Base-by-base conservation (phyloP, 2,329 filamentous ascomycete species). In the Pseudocercospora pini-densiflorae region DNA sequence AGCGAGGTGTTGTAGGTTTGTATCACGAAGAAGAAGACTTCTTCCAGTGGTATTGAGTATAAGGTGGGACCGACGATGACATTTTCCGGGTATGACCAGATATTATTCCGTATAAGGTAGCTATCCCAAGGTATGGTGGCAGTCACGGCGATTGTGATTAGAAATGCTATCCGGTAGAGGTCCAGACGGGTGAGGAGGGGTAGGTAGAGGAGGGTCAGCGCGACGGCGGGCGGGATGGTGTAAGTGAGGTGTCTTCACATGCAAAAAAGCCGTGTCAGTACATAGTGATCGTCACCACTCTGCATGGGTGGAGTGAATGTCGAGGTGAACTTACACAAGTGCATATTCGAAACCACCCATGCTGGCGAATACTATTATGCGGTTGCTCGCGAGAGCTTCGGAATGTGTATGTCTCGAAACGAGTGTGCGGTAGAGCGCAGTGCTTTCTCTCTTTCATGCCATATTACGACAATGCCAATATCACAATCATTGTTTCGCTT, bases 61-160 rank as follows among this genome's bases (percentile, higher is more conserved):
- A 92, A 75, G 1, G 83, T 89, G 0, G 83, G 83, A 0, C 90
- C 91, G 40, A 90, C 73, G 33, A 92, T 86, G 21, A 86, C 90
- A 73, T 88, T 81, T 10, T 83, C 79, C 1, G 90, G 90, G 73
- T 92, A 93, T 9, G 87, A 89, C 90, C 91, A 93, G 74, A 93
- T 85, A 53, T 83, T 80, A 62, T 82, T 86, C 70, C 84, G 85
- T 71, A 93, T 90, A 47, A 93, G 83, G 77, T 92, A 92, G 8
- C 89, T 90, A 73, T 93, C 90, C 90, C 90, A 93, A 33, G 91
- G 91, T 27, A 90, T 88, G 0, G 91, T 92, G 3, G 90, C 86
- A 27, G 83, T 73, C 57, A 93, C 87, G 21, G 90, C 89, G 69
- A 92, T 83, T 21, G 82, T 79, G 65, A 90, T 82, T 59, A 92